Percentiles rank a stretch among this genome's conserved stretches.
Evolutionary conservation across 2,329 filamentous ascomycete species (phyloP).

Genomic region (Pseudogymnoascus sp.): DNA sequence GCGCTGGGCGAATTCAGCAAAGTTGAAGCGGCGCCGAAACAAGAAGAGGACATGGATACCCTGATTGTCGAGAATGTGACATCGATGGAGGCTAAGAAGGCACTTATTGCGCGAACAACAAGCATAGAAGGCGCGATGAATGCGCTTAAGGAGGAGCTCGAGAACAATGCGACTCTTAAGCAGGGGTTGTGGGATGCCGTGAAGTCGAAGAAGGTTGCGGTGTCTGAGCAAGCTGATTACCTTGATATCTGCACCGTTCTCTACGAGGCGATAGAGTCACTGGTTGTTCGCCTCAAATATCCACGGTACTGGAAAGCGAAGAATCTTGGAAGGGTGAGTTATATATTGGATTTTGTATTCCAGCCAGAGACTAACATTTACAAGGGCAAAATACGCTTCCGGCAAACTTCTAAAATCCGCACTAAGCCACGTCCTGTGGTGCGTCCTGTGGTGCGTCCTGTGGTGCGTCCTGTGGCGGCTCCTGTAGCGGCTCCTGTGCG

Average conservation of each 20-base stretch:
- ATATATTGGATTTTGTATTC: constrained; percentile 3
- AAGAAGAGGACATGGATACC: constrained; percentile 26
- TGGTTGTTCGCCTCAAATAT: constrained; percentile 39
- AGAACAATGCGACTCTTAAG: constrained; percentile 37
- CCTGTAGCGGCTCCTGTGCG: background rate
- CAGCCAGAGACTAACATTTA: background rate
- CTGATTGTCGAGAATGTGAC: constrained; percentile 39
- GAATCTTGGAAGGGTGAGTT: constrained; percentile 30
- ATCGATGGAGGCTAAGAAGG: constrained; percentile 37
- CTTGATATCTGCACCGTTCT: constrained; percentile 44
- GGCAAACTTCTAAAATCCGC: constrained; percentile 23
- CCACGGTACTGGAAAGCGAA: constrained; percentile 39
- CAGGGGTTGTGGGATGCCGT: constrained; percentile 41
- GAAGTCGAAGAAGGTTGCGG: constrained; percentile 38
- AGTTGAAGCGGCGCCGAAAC: constrained; percentile 19
- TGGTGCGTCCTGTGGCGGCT: background rate
- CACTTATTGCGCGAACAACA: constrained; percentile 39
- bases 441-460: background rate
- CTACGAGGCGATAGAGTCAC: constrained; percentile 39
- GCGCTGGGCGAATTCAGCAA: constrained; percentile 50
- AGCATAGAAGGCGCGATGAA: constrained; percentile 39
- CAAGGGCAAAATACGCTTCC: constrained; percentile 24
- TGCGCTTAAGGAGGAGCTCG: constrained; percentile 40
- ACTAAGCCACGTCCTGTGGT: constrained; percentile 13
- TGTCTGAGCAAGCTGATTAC: constrained; percentile 41